These are phyloP conservation scores for Pharus latifolius DNA, from an alignment of 176 grass and related monocot species.

Conservation along the genomic window DNA sequence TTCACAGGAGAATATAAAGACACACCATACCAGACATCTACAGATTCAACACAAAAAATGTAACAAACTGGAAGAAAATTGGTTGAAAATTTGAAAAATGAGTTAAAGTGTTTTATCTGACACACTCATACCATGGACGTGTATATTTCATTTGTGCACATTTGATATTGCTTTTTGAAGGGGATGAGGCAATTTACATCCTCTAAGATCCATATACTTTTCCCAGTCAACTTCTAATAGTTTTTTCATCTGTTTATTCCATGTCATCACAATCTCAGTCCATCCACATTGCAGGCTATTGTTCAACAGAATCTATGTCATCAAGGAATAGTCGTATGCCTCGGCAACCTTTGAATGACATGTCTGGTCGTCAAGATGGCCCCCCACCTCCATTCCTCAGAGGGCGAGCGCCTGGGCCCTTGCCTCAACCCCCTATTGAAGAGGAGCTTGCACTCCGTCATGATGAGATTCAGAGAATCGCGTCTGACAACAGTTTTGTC, in stretches of 20 bases:
- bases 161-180: too few relatives aligned
- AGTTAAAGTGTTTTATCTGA: too few relatives aligned
- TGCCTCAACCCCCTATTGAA: not conserved
- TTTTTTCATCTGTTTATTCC: not conserved
- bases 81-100: too few relatives aligned
- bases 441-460: constrained; percentile 19
- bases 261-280: not conserved
- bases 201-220: not conserved
- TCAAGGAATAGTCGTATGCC: constrained; percentile 1
- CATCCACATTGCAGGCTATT: not conserved
- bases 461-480: constrained; percentile 28
- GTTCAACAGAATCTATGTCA: not conserved
- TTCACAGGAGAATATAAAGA: too few relatives aligned
- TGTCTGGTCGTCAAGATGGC: not conserved
- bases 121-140: too few relatives aligned
- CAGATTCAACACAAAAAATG: too few relatives aligned
- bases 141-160: too few relatives aligned
- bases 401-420: not conserved
- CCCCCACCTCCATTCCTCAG: not conserved
- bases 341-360: not conserved
- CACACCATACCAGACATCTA: too few relatives aligned
- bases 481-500: constrained; percentile 15
- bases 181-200: too few relatives aligned
- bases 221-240: not conserved
- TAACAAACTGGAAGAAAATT: too few relatives aligned